phyloP scores from a whole-genome alignment of 2,329 filamentous ascomycete genomes.

The Hypoxylon sp. region DNA sequence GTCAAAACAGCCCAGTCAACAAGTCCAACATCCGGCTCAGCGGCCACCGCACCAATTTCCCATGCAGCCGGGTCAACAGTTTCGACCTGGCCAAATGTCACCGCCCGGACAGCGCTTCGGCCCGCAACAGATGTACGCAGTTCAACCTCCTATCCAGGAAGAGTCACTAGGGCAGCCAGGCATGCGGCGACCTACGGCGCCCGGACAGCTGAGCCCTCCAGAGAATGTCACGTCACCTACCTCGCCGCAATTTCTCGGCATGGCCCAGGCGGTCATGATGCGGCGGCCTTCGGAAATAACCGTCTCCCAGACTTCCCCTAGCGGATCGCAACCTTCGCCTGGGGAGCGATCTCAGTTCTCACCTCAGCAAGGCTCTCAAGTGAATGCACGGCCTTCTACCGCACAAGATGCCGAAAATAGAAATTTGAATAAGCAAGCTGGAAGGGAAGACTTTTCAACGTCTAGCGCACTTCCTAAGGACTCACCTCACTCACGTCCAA shows the following conservation, averaged over 20 bases:
- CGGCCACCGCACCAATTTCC: slow-evolving; percentile 43
- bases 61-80: slow-evolving; percentile 40
- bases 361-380: slow-evolving; percentile 42
- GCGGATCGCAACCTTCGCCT: slow-evolving; percentile 18
- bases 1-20: slow-evolving; percentile 42
- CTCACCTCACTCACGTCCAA: slow-evolving; percentile 26
- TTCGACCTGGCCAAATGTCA: slow-evolving; percentile 45
- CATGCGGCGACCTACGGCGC: slow-evolving; percentile 16
- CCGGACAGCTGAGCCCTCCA: slow-evolving; percentile 18
- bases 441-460: slow-evolving; percentile 21
- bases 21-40: slow-evolving; percentile 32
- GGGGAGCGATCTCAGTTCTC: slow-evolving; percentile 37
- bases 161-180: slow-evolving; percentile 35
- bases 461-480: slow-evolving; percentile 23
- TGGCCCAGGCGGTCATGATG: slow-evolving; percentile 44
- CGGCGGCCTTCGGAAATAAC: slow-evolving; percentile 49
- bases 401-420: slow-evolving; percentile 19
- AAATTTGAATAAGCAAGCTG: slow-evolving; percentile 9
- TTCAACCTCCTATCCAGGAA: slow-evolving; percentile 41
- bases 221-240: slow-evolving; percentile 17
- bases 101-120: slow-evolving; percentile 43
- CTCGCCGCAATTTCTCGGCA: slow-evolving; percentile 36
- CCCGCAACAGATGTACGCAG: slow-evolving; percentile 47
- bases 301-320: slow-evolving; percentile 39
- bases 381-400: slow-evolving; percentile 34